Evolutionary conservation across 495 filamentous ascomycete genomes (phyloP), one percentile per base, ranked within the genome.

Genomic region (Penicillium pancosmium): DNA sequence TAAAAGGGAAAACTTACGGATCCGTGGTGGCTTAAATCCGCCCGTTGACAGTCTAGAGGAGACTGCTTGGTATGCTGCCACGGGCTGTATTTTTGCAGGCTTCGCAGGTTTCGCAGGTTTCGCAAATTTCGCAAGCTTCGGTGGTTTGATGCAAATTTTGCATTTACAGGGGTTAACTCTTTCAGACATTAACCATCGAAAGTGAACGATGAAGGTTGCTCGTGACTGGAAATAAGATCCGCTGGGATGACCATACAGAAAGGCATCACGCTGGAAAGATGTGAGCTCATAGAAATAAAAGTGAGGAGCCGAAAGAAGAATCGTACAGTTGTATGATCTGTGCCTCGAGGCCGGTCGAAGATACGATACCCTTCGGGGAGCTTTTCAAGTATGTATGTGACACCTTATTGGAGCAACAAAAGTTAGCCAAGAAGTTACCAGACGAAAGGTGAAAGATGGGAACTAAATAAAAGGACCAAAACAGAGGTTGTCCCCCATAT

Each of bases 361-460:
- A 85, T 61, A 5, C 63, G 67, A 65, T 86, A 87, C 15, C 83
- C 83, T 5, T 78, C 75, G 12, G 85, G 85, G n/a, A 88, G 65
- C 15, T 64, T 63, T 46, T 85, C 78, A 7, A 88, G 70, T 10
- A 66, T 71, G 64, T 86, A 85, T 0, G 47, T 68, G n/a, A 75
- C 65, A 18, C 78, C 79, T 82, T 12, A 54, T 18, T 15, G 43
- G 23, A 52, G 46, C 65, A 23, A 68, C 52, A 36, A 5, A 25
- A 33, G 31, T 16, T 16, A 21, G 23, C 13, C 43, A 46, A 27
- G n/a, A 19, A 25, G 43, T 19, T 19, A 33, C 15, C 11, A 12
- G 19, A 27, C 48, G 27, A n/a, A 19, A n/a, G 15, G 36, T 13
- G 36, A 9, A 40, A 40, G 36, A n/a, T 12, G 10, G 12, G 5